Evolutionary conservation across 495 filamentous ascomycete genomes (phyloP), one percentile per base, ranked within the genome.

Genomic region (Tuber calosporum): DNA sequence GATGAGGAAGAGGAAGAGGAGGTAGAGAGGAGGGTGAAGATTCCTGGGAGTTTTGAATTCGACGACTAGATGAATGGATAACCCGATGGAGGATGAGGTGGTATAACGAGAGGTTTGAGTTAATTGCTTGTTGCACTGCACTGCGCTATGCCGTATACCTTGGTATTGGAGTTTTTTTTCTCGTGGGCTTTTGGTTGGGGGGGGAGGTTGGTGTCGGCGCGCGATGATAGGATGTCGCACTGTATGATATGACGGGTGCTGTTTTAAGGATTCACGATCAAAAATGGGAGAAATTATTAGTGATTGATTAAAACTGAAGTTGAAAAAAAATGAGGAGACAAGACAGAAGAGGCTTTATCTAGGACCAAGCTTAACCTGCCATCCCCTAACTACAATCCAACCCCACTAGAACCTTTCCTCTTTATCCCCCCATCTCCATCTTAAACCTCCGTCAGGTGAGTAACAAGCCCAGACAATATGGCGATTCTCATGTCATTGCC

Each of bases 401-500:
- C 26, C 26, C 53, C 11, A 34, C 53, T 62, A 62, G 30, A 34
- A 15, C 26, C 53, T 17, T 34, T 30, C 22, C n/a, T 13, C 26
- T 30, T 4, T 62, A 30, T 62, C 53, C 34, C 53, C 26, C 53
- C 53, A 19, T 4, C 53, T 15, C 38, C 41, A 77, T 37, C 22
- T 34, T 76, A 79, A 20, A 79, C 73, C 37, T 81, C 79, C 30
- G 79, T 79, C 41, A 81, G 68, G 58, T 81, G 79, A 8, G 79
- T 81, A 48, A 81, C 79, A 36, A 81, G 48, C 19, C 75, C 76
- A 38, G 79, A 81, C 73, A 81, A 67, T 53, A 79, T 79, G 26
- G 75, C 71, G 34, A 81, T 81, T 53, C 79, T 75, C 38, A 75
- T 79, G 45, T 81, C 79, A 66, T 81, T 80, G 36, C 72, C 76